Conservation (phyloP, 2,329 filamentous ascomycete species). For the Aspergillus sp. region DNA sequence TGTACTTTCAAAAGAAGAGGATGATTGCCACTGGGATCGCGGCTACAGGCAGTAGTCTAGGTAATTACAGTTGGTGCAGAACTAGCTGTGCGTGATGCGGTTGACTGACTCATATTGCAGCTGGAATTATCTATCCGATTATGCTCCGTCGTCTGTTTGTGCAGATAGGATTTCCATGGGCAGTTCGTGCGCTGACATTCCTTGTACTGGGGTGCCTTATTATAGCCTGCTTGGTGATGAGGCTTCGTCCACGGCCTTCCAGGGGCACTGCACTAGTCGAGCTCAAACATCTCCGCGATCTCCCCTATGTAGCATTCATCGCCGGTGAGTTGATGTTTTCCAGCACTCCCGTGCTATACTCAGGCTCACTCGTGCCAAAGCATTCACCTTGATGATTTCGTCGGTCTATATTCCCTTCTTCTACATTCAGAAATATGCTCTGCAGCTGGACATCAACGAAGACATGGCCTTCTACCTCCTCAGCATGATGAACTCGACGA, state of each 20-base stretch:
- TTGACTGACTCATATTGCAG: too few species aligned
- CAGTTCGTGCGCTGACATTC: neutral
- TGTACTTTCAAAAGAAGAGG: slow-evolving; percentile 42
- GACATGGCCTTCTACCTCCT: slow-evolving; percentile 28
- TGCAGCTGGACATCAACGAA: slow-evolving; percentile 40
- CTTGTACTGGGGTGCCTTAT: neutral
- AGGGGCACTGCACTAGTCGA: neutral
- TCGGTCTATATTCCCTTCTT: neutral
- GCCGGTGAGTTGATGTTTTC: neutral
- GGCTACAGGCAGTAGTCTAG: slow-evolving; percentile 35
- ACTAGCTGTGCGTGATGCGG: too few species aligned
- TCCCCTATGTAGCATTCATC: neutral
- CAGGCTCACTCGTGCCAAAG: neutral
- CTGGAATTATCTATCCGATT: slow-evolving; percentile 40
- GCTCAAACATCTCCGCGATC: neutral
- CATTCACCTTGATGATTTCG: neutral
- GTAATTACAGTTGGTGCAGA: neutral
- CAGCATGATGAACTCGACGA: slow-evolving; percentile 48
- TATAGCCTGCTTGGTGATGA: neutral
- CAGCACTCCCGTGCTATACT: neutral
- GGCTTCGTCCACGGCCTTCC: neutral
- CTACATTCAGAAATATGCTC: slow-evolving; percentile 35
- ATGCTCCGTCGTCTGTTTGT: neutral
- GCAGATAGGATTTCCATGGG: neutral
- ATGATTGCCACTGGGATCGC: slow-evolving; percentile 47